These are phyloP conservation scores for Populus pruinosa DNA, from an alignment of 345 rosid genomes.

Conservation along the genomic window DNA sequence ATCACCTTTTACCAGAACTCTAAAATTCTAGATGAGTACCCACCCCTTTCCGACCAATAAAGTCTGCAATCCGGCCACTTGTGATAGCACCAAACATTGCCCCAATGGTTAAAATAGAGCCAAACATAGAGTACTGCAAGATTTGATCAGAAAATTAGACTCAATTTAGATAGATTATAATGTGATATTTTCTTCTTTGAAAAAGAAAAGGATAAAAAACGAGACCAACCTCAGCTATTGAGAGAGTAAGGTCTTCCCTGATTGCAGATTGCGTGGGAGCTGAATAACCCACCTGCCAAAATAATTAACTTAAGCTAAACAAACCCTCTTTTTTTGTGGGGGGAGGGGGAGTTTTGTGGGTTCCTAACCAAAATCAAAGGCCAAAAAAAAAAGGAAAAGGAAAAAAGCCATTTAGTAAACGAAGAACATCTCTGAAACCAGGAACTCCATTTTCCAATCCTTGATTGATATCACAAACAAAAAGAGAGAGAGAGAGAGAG, in stretches of 20 bases:
- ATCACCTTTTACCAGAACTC: neutral
- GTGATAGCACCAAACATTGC: constrained; percentile 92
- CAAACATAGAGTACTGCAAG: constrained; percentile 80
- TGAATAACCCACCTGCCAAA: constrained; percentile 90
- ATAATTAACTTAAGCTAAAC: constrained; percentile 42
- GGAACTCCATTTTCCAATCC: constrained; percentile 6
- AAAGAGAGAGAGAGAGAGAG: neutral
- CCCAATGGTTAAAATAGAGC: constrained; percentile 90
- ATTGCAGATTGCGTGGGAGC: constrained; percentile 88
- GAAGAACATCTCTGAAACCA: constrained; percentile 23
- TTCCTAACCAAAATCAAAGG: constrained; percentile 25
- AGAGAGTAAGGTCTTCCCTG: constrained; percentile 72
- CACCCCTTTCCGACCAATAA: constrained; percentile 79
- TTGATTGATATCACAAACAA: neutral
- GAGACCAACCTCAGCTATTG: constrained; percentile 59
- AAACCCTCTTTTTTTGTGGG: constrained; percentile 22
- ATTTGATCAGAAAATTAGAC: neutral
- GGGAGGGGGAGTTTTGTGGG: constrained; percentile 3
- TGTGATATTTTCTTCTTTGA: neutral
- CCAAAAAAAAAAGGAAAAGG: neutral
- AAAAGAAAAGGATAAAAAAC: neutral
- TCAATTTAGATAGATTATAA: neutral
- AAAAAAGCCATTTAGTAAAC: constrained; percentile 27
- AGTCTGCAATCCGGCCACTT: constrained; percentile 75
- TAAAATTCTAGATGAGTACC: constrained; percentile 35